Evolutionary conservation across 352 stramenopile genomes (phyloP).

Genomic region (Phytophthora vignae): DNA sequence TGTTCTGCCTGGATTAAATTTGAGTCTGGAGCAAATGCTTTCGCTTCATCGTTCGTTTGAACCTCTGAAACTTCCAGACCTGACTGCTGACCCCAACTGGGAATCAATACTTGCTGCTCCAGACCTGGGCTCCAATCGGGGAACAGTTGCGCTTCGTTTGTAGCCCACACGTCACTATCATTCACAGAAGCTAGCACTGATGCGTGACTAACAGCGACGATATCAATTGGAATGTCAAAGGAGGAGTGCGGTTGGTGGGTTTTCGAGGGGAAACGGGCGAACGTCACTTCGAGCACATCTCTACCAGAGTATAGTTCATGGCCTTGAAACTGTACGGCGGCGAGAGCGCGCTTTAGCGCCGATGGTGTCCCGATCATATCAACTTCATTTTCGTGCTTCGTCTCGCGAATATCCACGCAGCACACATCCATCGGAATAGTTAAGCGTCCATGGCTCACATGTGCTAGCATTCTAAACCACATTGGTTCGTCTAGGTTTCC

Average conservation of each 20-base stretch:
- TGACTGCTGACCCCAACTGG: neutral
- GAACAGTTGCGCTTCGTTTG: neutral
- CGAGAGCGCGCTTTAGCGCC: slow-evolving; percentile 24
- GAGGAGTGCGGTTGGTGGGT: neutral
- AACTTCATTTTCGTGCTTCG: slow-evolving; percentile 15
- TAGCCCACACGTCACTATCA: neutral
- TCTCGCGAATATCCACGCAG: slow-evolving; percentile 33
- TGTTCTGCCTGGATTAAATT: neutral
- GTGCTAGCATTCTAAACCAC: slow-evolving; percentile 28
- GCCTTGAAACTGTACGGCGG: slow-evolving; percentile 19
- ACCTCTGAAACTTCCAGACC: neutral
- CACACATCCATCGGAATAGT: slow-evolving; percentile 31
- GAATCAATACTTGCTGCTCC: neutral
- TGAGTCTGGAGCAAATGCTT: neutral
- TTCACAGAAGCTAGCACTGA: neutral
- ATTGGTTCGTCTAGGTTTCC: slow-evolving; percentile 17
- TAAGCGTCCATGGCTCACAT: slow-evolving; percentile 27
- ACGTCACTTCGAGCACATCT: slow-evolving; percentile 20
- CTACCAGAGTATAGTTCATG: slow-evolving; percentile 18
- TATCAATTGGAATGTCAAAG: slow-evolving; percentile 17
- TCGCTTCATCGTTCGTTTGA: neutral
- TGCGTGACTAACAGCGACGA: slow-evolving; percentile 6
- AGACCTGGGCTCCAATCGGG: neutral
- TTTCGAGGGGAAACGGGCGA: slow-evolving; percentile 14
- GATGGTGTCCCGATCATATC: slow-evolving; percentile 27